Conservation (phyloP, 768 basidiomycete genomes). For the Nidularia sp. region DNA sequence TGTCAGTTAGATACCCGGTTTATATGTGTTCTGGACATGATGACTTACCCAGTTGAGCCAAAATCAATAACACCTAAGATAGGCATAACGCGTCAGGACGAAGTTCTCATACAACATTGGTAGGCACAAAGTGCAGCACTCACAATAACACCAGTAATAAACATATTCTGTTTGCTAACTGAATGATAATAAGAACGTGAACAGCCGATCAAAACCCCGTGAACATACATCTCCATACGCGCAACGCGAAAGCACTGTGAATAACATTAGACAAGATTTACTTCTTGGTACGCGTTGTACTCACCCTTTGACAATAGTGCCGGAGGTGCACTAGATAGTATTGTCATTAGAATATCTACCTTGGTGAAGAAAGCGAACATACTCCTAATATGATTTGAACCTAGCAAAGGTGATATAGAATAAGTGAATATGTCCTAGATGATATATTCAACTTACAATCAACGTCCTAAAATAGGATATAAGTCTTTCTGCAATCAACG, state of each 20-base stretch:
- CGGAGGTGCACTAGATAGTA: constrained; percentile 24
- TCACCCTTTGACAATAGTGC: constrained; percentile 50
- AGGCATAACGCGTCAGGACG: neutral
- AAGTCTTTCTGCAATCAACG: neutral
- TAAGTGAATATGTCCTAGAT: neutral
- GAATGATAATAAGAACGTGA: neutral
- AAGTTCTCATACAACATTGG: neutral
- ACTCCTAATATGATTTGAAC: constrained; percentile 33
- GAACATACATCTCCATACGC: constrained; percentile 57
- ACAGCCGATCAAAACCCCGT: neutral
- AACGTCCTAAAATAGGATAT: constrained; percentile 19
- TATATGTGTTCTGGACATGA: no score
- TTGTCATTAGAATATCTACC: neutral
- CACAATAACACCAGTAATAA: constrained; percentile 42
- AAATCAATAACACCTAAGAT: constrained; percentile 31
- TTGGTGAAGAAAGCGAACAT: constrained; percentile 5
- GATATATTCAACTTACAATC: constrained; percentile 24
- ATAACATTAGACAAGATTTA: neutral
- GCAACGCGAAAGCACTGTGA: constrained; percentile 48
- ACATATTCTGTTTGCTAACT: constrained; percentile 55
- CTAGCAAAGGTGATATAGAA: neutral
- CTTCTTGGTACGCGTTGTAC: constrained; percentile 10
- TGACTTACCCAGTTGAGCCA: constrained; percentile 39
- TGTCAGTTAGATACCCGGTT: neutral
- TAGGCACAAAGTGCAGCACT: constrained; percentile 7